Evolutionary conservation across 345 rosid genomes (phyloP).

Genomic region (Eucalyptus curtisii): DNA sequence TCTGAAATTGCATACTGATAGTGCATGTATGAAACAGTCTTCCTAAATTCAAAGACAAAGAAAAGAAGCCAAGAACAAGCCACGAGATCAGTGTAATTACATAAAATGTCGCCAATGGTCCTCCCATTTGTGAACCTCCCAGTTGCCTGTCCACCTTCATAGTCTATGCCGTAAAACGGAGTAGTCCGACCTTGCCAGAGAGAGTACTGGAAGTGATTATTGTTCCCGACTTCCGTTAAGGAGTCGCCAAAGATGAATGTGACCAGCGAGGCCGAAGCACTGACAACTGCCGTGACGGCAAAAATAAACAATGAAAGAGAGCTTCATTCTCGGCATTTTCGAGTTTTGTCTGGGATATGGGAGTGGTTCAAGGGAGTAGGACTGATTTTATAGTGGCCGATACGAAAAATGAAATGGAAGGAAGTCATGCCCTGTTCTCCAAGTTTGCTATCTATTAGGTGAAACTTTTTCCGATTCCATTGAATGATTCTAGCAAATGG

Average conservation of each 20-base stretch:
- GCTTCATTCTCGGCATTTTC: background rate
- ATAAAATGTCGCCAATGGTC: slow-evolving; percentile 76
- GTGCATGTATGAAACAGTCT: background rate
- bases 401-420: slow-evolving; percentile 2
- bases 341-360: background rate
- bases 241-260: slow-evolving; percentile 86
- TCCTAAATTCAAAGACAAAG: background rate
- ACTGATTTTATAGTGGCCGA: too few species aligned
- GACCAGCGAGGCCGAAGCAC: slow-evolving; percentile 22
- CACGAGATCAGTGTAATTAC: slow-evolving; percentile 1
- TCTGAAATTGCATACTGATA: background rate
- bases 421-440: slow-evolving; percentile 35
- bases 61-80: background rate
- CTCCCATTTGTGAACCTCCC: slow-evolving; percentile 95
- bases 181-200: slow-evolving; percentile 73
- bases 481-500: background rate
- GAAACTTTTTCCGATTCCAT: slow-evolving; percentile 28
- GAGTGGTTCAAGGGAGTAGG: too few species aligned
- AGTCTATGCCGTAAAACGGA: slow-evolving; percentile 85
- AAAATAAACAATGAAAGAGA: background rate
- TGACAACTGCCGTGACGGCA: background rate
- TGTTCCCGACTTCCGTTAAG: slow-evolving; percentile 87
- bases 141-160: slow-evolving; percentile 46
- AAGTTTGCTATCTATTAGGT: slow-evolving; percentile 51
- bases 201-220: slow-evolving; percentile 62